Base-by-base conservation (phyloP, 176 grass and related monocot species). In the Triticum dicoccoides region DNA sequence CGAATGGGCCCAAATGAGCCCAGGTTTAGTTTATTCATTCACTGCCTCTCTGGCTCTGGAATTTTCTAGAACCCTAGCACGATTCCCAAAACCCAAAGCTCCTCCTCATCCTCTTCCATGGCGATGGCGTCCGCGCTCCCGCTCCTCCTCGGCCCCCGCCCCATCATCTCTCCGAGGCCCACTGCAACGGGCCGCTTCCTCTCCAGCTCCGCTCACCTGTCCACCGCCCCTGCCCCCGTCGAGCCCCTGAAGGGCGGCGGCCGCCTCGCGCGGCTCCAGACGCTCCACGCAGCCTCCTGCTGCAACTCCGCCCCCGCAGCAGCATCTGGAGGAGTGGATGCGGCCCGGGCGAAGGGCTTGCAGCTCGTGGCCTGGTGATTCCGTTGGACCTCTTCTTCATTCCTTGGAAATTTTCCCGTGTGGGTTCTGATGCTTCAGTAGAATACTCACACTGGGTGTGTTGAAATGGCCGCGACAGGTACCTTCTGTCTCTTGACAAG, bases 101-200 rank as follows among this genome's bases (percentile, higher is more conserved):
- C 21, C 45, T 42, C 39, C 52, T 59, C 61, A 63, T 25, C 3
- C 61, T 69, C 35, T 67, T 47, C 41, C 73, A 83, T 74, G 89
- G 75, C 89, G 5, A 84, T 75, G 89, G 85, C 80, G 67, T 84
- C 81, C 81, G 61, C 76, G 34, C 85, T 87, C 47, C 66, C 75
- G 29, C 80, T 67, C 80, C 84, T 87, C 75, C 67, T 83, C 44
- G 20, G 6, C 6, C 85, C 33, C 74, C 25, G 66, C 0, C 66
- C 42, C 34, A 0, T 33, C 85, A 9, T 21, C 74, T 77, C 74
- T 17, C 74, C 47, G 45, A 20, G 74, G 15, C 74, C 74, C 25
- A 0, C 74, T 17, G 15, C 47, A 21, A 1, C 27, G 47, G 15
- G 47, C 2, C 74, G 74, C 15, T 54, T 77, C 74, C 47, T 56